Percentiles rank a stretch among this genome's conserved stretches.
Conservation (phyloP, 1,284 basidiomycete species). For the Boletus holoroseus region DNA sequence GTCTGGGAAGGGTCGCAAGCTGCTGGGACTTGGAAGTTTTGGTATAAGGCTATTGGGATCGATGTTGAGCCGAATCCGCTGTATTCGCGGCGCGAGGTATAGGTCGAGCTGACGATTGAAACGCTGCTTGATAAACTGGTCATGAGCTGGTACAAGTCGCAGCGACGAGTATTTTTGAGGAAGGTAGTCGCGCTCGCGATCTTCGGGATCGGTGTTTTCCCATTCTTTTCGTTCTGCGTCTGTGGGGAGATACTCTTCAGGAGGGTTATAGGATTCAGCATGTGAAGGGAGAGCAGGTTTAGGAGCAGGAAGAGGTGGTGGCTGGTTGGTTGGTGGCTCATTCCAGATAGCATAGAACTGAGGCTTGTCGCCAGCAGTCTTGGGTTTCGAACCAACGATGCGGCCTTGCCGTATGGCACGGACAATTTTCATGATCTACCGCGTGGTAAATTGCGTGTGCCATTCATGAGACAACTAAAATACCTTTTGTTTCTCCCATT, state of each 20-base stretch:
- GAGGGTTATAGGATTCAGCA: constrained; percentile 97
- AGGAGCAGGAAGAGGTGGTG: constrained; percentile 88
- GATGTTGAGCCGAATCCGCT: constrained; percentile 81
- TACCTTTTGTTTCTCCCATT: constrained; percentile 99
- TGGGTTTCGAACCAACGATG: constrained; percentile 87
- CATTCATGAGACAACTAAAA: background rate
- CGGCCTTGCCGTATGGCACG: constrained; percentile 95
- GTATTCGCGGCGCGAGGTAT: constrained; percentile 93
- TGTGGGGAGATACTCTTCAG: constrained; percentile 94
- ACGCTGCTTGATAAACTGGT: constrained; percentile 88
- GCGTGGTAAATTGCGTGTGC: constrained; percentile 9
- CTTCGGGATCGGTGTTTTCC: constrained; percentile 83
- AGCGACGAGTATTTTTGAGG: constrained; percentile 84
- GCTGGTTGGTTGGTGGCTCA: constrained; percentile 56
- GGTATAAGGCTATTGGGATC: constrained; percentile 91
- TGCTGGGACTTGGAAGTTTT: constrained; percentile 91
- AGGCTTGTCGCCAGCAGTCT: constrained; percentile 62
- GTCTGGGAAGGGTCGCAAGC: constrained; percentile 92
- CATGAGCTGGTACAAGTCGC: constrained; percentile 89
- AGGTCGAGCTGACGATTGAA: constrained; percentile 95
- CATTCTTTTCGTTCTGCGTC: constrained; percentile 81
- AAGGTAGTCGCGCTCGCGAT: constrained; percentile 86
- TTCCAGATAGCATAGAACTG: constrained; percentile 92
- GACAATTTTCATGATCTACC: constrained; percentile 97
- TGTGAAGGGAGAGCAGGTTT: constrained; percentile 88